Evolutionary conservation across 2,329 filamentous ascomycete species (phyloP), one percentile per base, ranked within the genome.

Genomic region (Graphiopsis chlorocephala): DNA sequence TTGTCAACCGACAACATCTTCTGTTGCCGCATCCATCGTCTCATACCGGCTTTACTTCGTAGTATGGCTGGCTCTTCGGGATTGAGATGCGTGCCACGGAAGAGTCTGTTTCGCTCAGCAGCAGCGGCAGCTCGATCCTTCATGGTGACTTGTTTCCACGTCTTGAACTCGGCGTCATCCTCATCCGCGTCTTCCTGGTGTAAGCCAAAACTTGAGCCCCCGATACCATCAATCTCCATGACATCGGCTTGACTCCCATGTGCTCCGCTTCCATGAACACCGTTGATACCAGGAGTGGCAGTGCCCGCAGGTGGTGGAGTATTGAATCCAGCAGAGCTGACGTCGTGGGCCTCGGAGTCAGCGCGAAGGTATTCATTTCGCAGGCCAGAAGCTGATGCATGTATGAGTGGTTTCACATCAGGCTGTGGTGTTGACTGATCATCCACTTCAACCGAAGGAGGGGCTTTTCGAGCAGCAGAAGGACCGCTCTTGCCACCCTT

Each of bases 81-180:
- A 73, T 97, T 96, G 58, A 99, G 82, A 72, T 88, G 91, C 72
- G 93, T 89, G 59, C 90, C 90, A 67, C 90, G 90, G 79, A 99
- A 97, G 15, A 99, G 85, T 45, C 90, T 86, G 76, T 93, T 89
- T 33, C 95, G 87, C 75, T 97, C 92, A 68, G 93, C 92, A 65
- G 95, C 90, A 61, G 94, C 87, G 26, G 90, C 81, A 4, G 95
- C 95, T 67, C 95, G 89, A 73, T 97, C 93, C 75, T 95, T 97
- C 79, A 98, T 98, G 1, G 95, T 99, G 47, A 97, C 92, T 78
- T 98, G 94, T 80, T 98, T 99, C 95, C 96, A 99, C 38, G 95
- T 91, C 76, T 96, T 96, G 80, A 95, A 97, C 74, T 97, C 94
- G 1, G 85, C 80, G 65, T 98, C 93, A 71, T 98, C 93, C 71